Conservation (phyloP, 2,329 filamentous ascomycete genomes). For the Epichloe gansuensis region DNA sequence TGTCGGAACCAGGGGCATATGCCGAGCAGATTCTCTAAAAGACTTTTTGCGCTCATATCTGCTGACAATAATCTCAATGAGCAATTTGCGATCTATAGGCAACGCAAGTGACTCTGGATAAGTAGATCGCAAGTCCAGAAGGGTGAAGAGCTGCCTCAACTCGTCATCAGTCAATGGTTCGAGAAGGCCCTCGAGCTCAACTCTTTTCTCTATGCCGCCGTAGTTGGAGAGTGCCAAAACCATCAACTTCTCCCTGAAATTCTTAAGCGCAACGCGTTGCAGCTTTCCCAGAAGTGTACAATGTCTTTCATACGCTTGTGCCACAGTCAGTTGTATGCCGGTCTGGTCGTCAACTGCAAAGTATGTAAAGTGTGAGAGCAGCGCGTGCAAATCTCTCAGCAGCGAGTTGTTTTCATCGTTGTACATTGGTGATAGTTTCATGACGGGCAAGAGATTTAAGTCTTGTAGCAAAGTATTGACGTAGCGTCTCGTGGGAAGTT, state of each 20-base stretch:
- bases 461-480: conserved; percentile 82
- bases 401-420: conserved; percentile 61
- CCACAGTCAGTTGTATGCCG: conserved; percentile 57
- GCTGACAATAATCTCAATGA: conserved; percentile 60
- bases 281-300: conserved; percentile 64
- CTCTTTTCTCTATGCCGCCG: conserved; percentile 67
- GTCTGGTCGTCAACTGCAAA: conserved; percentile 90
- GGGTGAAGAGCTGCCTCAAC: conserved; percentile 51
- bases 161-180: conserved; percentile 62
- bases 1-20: conserved; percentile 68
- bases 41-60: conserved; percentile 65
- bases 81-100: conserved; percentile 47
- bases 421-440: conserved; percentile 68
- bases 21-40: conserved; percentile 66
- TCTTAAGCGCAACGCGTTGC: conserved; percentile 63
- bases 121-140: conserved; percentile 66
- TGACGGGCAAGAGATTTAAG: conserved; percentile 65
- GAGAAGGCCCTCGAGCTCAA: conserved; percentile 66
- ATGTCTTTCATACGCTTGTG: conserved; percentile 68
- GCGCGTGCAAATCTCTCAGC: conserved; percentile 63
- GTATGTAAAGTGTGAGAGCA: conserved; percentile 77
- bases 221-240: conserved; percentile 88
- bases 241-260: conserved; percentile 84
- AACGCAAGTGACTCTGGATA: conserved; percentile 65
- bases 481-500: conserved; percentile 85